A percentile compares a stretch with the other conserved stretches of the same genome.
Conservation (phyloP, 805 yeast species). For the Diddensiella santjacobensis region DNA sequence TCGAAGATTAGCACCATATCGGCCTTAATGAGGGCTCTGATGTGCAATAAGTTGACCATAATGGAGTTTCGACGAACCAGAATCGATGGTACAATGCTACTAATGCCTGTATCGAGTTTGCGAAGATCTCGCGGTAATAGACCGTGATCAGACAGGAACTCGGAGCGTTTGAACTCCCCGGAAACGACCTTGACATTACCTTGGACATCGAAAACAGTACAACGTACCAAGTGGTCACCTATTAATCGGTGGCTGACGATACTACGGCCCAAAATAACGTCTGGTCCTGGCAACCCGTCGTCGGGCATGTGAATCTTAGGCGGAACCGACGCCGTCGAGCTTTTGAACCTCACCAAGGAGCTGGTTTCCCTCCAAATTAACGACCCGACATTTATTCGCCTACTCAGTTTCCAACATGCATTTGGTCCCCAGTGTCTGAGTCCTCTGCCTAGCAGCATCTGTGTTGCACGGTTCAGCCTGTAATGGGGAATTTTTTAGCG, state of each 20-base stretch:
- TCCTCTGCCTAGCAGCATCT: too few relatives aligned
- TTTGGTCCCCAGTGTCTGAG: too few relatives aligned
- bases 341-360: too few relatives aligned
- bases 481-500: too few relatives aligned
- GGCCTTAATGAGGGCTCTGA: conserved; percentile 81
- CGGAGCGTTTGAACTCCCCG: conserved; percentile 67
- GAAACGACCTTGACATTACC: conserved; percentile 73
- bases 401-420: too few relatives aligned
- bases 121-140: conserved; percentile 85
- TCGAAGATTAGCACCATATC: conserved; percentile 84
- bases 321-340: too few relatives aligned
- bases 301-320: too few relatives aligned
- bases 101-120: conserved; percentile 74
- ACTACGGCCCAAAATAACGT: conserved; percentile 24
- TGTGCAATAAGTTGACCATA: conserved; percentile 76
- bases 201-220: conserved; percentile 70
- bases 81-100: conserved; percentile 86
- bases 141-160: conserved; percentile 68
- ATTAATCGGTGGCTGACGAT: conserved; percentile 16
- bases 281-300: conserved; percentile 15
- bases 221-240: conserved; percentile 50
- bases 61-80: conserved; percentile 76
- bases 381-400: too few relatives aligned
- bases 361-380: too few relatives aligned
- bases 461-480: too few relatives aligned